Percentiles rank a stretch among this genome's conserved stretches.
phyloP scores from a whole-genome alignment of 352 stramenopile species.

The Phytopythium cucurbitacearum region DNA sequence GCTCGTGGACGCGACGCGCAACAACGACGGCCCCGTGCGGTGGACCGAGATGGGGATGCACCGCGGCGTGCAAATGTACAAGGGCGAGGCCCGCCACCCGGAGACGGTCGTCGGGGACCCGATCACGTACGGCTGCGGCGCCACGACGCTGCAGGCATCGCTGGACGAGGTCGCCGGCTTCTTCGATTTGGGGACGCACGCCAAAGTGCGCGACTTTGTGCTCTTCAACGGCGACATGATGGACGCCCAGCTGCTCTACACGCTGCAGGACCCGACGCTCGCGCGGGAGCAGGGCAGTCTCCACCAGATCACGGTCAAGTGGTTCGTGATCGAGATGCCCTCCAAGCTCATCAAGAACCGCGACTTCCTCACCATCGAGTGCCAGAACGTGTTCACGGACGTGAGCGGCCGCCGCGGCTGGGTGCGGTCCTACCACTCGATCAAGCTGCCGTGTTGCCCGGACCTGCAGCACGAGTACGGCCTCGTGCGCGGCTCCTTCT shows the following conservation, averaged over 20 bases:
- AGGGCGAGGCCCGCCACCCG: constrained; percentile 46
- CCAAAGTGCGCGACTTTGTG: constrained; percentile 47
- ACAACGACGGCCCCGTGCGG: constrained; percentile 46
- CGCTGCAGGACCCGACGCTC: constrained; percentile 27
- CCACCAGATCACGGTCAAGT: constrained; percentile 72
- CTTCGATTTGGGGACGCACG: constrained; percentile 55
- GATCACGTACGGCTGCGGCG: constrained; percentile 56
- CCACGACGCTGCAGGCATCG: constrained; percentile 52
- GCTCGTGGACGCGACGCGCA: constrained; percentile 53
- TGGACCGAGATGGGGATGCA: constrained; percentile 53
- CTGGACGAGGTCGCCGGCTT: constrained; percentile 64
- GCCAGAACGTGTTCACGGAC: constrained; percentile 67
- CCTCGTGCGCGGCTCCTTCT: constrained; percentile 62
- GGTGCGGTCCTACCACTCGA: constrained; percentile 67
- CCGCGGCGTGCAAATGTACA: constrained; percentile 67
- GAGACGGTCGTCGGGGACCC: constrained; percentile 29
- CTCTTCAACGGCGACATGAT: constrained; percentile 39
- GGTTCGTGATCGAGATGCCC: constrained; percentile 44
- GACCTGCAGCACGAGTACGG: constrained; percentile 40
- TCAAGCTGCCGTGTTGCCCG: constrained; percentile 61
- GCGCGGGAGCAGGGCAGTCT: constrained; percentile 32
- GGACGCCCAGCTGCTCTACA: constrained; percentile 61
- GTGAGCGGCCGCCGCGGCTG: constrained; percentile 54
- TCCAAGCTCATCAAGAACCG: constrained; percentile 64
- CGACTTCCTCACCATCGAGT: constrained; percentile 73